phyloP scores from a whole-genome alignment of 2,329 filamentous ascomycete species.

The Sclerotinia minor region DNA sequence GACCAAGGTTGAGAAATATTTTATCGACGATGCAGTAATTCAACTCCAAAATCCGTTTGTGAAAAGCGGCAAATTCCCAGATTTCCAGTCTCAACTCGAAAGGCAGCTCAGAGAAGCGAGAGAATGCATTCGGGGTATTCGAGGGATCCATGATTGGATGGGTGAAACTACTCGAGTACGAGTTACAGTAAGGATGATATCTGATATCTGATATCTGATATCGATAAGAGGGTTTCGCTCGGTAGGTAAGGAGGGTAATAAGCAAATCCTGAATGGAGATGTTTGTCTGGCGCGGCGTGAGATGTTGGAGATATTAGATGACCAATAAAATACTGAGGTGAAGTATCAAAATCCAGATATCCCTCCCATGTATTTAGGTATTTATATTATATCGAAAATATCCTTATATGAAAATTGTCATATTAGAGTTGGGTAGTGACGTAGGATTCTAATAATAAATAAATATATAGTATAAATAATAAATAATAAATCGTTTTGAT shows the following conservation, averaged over 20 bases:
- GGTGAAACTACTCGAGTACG: background rate
- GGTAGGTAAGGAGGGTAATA: background rate
- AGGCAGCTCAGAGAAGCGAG: conserved; percentile 1
- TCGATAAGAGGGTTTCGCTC: background rate
- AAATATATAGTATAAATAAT: no score
- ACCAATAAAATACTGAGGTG: no score
- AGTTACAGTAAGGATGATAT: background rate
- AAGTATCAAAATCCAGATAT: background rate
- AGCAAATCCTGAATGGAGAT: conserved; percentile 1
- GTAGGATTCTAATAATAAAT: background rate
- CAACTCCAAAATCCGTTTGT: conserved; percentile 18
- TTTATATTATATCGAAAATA: no score
- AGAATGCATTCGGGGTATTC: background rate
- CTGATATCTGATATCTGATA: no score
- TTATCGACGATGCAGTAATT: conserved; percentile 21
- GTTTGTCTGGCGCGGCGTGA: no score
- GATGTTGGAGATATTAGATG: background rate
- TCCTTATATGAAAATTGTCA: no score
- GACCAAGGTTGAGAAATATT: conserved; percentile 9
- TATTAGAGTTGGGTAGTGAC: background rate
- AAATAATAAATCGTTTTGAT: background rate
- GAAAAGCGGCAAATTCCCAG: conserved; percentile 13
- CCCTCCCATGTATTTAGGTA: background rate
- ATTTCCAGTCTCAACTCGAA: conserved; percentile 13
- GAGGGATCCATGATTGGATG: conserved; percentile 1